These are phyloP conservation scores for Naganishia sp. DNA, from an alignment of 1,284 basidiomycete genomes.

Conservation along the genomic window DNA sequence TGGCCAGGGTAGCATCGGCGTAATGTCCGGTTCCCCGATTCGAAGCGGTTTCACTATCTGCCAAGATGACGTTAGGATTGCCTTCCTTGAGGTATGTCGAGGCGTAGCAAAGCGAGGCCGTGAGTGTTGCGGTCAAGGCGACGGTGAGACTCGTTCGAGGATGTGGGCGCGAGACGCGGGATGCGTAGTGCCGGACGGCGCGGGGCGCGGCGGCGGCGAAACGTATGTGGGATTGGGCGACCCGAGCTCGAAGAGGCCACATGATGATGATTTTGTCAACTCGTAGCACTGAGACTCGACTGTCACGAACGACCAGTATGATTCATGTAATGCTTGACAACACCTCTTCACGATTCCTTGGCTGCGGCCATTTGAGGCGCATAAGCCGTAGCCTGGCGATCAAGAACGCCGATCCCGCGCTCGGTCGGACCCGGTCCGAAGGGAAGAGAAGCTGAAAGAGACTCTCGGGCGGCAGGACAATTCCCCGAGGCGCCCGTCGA, in stretches of 20 bases:
- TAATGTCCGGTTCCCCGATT: constrained; percentile 14
- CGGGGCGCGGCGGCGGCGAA: not conserved
- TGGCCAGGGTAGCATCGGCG: constrained; percentile 16
- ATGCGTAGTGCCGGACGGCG: constrained; percentile 1
- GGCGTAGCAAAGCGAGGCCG: constrained; percentile 23
- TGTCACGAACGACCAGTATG: not conserved
- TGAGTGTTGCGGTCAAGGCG: constrained; percentile 11
- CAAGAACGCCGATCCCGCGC: too few species aligned
- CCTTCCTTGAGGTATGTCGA: constrained; percentile 8
- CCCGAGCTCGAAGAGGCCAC: constrained; percentile 15
- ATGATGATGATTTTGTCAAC: not conserved
- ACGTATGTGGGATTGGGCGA: not conserved
- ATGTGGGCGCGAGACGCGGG: not conserved
- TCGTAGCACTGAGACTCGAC: too few species aligned
- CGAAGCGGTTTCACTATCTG: constrained; percentile 23
- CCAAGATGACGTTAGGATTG: not conserved
- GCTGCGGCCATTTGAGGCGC: too few species aligned
- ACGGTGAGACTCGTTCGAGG: constrained; percentile 8
- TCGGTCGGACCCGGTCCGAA: too few species aligned
- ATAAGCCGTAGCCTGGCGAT: too few species aligned
- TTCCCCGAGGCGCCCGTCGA: too few species aligned
- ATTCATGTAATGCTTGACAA: too few species aligned
- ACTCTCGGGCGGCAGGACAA: too few species aligned
- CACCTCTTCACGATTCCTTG: too few species aligned
- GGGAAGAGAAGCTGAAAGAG: too few species aligned